phyloP scores from a whole-genome alignment of 2,329 filamentous ascomycete species.

The Tothia fuscella region DNA sequence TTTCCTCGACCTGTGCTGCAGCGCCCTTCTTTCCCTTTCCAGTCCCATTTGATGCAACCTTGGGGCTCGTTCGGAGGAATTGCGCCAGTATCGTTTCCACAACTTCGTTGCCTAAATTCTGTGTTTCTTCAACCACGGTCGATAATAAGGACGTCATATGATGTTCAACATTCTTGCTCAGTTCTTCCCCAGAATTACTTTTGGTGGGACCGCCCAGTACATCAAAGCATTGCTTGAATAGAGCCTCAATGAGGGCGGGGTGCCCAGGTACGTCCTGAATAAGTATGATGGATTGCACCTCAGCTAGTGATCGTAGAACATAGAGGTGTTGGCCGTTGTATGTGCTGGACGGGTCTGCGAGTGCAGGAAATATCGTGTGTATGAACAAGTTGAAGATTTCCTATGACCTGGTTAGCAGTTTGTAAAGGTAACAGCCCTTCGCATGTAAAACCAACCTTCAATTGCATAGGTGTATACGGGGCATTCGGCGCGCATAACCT shows the following conservation, averaged over 20 bases:
- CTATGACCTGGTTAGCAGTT: slow-evolving; percentile 31
- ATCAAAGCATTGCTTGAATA: slow-evolving; percentile 88
- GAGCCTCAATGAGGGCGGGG: slow-evolving; percentile 63
- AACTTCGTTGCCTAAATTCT: slow-evolving; percentile 64
- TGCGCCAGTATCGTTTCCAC: slow-evolving; percentile 92
- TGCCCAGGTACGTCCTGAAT: slow-evolving; percentile 77
- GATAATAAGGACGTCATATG: slow-evolving; percentile 80
- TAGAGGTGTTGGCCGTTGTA: slow-evolving; percentile 93
- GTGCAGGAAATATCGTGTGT: slow-evolving; percentile 66
- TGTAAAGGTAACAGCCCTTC: not conserved
- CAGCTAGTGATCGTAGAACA: slow-evolving; percentile 74
- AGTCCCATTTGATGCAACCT: slow-evolving; percentile 28
- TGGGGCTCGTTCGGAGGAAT: slow-evolving; percentile 77
- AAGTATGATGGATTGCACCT: slow-evolving; percentile 89
- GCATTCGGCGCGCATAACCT: slow-evolving; percentile 89
- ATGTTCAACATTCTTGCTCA: slow-evolving; percentile 88
- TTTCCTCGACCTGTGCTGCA: slow-evolving; percentile 53
- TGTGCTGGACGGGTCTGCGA: slow-evolving; percentile 74
- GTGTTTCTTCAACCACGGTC: slow-evolving; percentile 76
- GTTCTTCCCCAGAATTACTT: slow-evolving; percentile 61
- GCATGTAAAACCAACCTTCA: slow-evolving; percentile 53
- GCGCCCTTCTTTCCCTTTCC: slow-evolving; percentile 40
- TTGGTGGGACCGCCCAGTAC: slow-evolving; percentile 71
- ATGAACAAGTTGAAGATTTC: slow-evolving; percentile 90
- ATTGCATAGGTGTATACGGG: slow-evolving; percentile 77